Conservation (phyloP, 495 filamentous ascomycete genomes). For the Amphirosellinia nigrospora region DNA sequence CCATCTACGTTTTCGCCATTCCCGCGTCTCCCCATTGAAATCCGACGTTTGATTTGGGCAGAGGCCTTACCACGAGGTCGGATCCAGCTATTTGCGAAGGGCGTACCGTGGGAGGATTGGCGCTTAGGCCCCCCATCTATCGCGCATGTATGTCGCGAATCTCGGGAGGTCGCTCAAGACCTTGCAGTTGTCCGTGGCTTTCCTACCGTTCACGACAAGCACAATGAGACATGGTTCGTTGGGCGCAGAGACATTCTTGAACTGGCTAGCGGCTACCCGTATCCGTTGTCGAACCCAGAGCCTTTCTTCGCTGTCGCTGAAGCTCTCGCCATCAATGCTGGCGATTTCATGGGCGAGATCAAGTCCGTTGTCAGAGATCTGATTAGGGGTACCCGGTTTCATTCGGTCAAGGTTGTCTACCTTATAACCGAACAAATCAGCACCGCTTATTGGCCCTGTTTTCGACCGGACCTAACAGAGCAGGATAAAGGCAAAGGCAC, state of each 20-base stretch:
- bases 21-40: constrained; percentile 37
- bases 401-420: constrained; percentile 35
- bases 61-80: constrained; percentile 36
- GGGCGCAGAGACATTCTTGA: constrained; percentile 39
- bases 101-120: constrained; percentile 41
- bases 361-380: constrained; percentile 31
- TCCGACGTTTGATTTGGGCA: constrained; percentile 38
- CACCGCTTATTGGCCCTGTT: constrained; percentile 37
- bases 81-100: constrained; percentile 40
- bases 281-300: constrained; percentile 39
- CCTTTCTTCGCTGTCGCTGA: constrained; percentile 39
- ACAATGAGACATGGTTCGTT: constrained; percentile 42
- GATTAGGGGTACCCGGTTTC: constrained; percentile 34
- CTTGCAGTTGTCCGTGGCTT: constrained; percentile 39
- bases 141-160: constrained; percentile 36
- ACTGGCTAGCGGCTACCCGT: constrained; percentile 40
- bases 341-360: constrained; percentile 37
- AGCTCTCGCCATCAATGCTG: constrained; percentile 33
- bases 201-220: constrained; percentile 35
- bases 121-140: constrained; percentile 36
- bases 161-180: constrained; percentile 33
- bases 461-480: constrained; percentile 38
- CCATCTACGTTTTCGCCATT: constrained; percentile 34
- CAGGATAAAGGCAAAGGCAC: constrained; percentile 40
- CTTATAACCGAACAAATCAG: constrained; percentile 39